These are phyloP conservation scores for Perilla frutescens DNA, from an alignment of 257 asterid species.

Conservation along the genomic window DNA sequence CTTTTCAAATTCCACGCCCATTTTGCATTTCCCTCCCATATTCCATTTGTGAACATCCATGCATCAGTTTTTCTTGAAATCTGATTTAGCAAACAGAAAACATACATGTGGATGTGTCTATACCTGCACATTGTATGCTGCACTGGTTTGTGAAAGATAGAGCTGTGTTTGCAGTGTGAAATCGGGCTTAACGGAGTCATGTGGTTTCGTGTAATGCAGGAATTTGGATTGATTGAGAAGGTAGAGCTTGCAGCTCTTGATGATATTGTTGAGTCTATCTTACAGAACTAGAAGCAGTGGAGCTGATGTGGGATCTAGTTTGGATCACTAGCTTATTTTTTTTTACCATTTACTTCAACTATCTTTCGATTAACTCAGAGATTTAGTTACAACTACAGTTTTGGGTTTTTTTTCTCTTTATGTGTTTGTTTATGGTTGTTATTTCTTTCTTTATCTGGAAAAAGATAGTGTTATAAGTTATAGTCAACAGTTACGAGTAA, in stretches of 20 bases:
- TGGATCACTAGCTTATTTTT: background rate
- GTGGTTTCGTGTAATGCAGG: slow-evolving; percentile 45
- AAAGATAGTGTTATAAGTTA: no score
- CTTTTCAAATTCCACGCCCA: no score
- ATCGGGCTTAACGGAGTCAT: background rate
- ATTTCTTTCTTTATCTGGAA: no score
- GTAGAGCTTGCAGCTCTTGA: slow-evolving; percentile 52
- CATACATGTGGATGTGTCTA: no score
- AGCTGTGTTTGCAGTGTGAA: no score
- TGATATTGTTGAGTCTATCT: slow-evolving; percentile 48
- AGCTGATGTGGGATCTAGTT: background rate
- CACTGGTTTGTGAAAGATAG: no score
- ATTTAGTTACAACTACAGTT: background rate
- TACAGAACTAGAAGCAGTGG: slow-evolving; percentile 30
- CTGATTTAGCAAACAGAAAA: no score
- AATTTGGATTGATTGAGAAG: slow-evolving; percentile 52
- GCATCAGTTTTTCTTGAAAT: no score
- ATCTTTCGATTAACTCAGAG: background rate
- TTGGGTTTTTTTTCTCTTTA: background rate
- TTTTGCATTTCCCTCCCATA: background rate
- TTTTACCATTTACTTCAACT: background rate
- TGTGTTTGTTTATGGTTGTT: no score
- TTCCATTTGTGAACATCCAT: no score
- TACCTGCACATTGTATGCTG: no score
- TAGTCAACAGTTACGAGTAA: no score